phyloP scores from a whole-genome alignment of 1,139 yeast species.

The Saccharomycopsis hybrid region DNA sequence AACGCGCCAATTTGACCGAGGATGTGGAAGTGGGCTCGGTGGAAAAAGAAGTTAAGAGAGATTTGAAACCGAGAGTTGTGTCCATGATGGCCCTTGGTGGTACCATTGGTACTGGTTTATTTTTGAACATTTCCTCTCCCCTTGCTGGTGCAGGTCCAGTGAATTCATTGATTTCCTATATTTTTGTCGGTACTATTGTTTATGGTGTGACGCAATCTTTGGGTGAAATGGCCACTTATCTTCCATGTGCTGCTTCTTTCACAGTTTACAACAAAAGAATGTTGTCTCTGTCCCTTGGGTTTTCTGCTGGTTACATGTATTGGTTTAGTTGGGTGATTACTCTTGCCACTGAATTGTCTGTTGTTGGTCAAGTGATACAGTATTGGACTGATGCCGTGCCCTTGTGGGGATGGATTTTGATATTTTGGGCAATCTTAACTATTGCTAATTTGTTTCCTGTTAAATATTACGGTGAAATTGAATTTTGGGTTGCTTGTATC shows the following conservation, averaged over 20 bases:
- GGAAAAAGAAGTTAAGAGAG: conserved; percentile 36
- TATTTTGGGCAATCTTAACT: conserved; percentile 53
- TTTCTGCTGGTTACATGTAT: conserved; percentile 77
- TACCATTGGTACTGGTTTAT: conserved; percentile 63
- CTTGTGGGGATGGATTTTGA: conserved; percentile 61
- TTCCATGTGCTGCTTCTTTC: conserved; percentile 65
- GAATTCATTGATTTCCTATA: conserved; percentile 55
- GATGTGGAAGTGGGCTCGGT: conserved; percentile 7
- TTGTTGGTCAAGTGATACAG: conserved; percentile 70
- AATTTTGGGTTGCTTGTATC: conserved; percentile 64
- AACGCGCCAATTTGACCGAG: background rate
- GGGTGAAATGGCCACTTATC: conserved; percentile 72
- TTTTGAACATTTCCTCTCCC: conserved; percentile 51
- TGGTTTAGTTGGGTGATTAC: conserved; percentile 89
- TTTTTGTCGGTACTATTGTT: conserved; percentile 61
- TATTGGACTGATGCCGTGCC: conserved; percentile 78
- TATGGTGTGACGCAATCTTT: conserved; percentile 61
- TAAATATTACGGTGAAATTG: conserved; percentile 60
- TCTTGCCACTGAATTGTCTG: conserved; percentile 77
- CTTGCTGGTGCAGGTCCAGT: conserved; percentile 66
- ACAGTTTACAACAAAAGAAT: conserved; percentile 53
- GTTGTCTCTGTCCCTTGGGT: conserved; percentile 54
- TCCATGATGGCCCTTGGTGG: conserved; percentile 67
- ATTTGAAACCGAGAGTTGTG: conserved; percentile 52
- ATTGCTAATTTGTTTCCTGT: conserved; percentile 57